Base-by-base conservation (phyloP, 192 early-diverging fungal genomes). In the Backusella tuberculispora region DNA sequence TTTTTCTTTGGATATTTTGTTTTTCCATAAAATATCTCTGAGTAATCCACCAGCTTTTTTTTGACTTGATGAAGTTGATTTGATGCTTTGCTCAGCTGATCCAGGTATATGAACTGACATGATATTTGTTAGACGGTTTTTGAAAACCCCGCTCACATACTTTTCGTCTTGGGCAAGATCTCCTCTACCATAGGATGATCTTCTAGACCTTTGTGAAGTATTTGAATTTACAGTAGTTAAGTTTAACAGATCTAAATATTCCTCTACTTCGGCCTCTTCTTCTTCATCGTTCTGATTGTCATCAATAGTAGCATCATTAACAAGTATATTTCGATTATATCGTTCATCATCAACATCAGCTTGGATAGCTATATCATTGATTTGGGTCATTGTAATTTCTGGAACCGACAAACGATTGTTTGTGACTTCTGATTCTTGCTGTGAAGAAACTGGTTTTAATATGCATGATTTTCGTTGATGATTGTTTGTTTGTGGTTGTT, bases 111-210 rank as follows among this genome's bases (percentile, higher is more conserved):
- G 40, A 1, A 48, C 34, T 1, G 74, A 44, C 75, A 76, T 76
- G 15, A 72, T 41, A 5, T 15, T 48, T 2, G 14, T 71, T 5
- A 76, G 46, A 7, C 38, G 42, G 34, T 47, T 41, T 40, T 63
- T 64, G 24, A 76, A 76, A 42, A 76, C 0, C 0, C 26, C 53
- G n/a, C 66, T 37, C 4, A 76, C 63, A 29, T 44, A 38, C 0
- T n/a, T n/a, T 24, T 76, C 75, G 34, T 71, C 46, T 48, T 60
- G 53, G 0, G 69, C 69, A 29, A 76, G 69, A 6, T 76, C 75
- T 4, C 75, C 69, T 17, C 75, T 41, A 5, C 56, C 69, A 66
- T 76, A 69, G 4, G 70, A 69, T 12, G 75, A 71, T 12, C 50
- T 34, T 21, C 21, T 60, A 3, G 53, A 60, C 24, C 10, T 4